Conservation (phyloP, 2,329 filamentous ascomycete species). For the Phyllosticta citribraziliensis region DNA sequence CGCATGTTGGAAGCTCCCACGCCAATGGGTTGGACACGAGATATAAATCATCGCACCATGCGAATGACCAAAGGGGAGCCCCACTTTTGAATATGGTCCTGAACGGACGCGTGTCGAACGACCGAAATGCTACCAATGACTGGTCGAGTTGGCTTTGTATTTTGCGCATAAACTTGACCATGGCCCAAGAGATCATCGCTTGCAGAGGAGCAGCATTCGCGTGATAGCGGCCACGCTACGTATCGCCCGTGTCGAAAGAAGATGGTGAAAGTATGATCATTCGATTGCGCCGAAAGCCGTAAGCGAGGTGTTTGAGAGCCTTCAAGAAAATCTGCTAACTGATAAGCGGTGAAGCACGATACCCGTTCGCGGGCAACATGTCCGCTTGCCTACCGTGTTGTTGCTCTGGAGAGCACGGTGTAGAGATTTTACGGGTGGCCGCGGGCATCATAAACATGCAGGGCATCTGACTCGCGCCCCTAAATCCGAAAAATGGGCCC, state of each 20-base stretch:
- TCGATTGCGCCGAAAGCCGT: neutral
- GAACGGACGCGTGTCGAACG: neutral
- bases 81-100: neutral
- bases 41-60: neutral
- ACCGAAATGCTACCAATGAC: neutral
- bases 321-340: neutral
- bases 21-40: neutral
- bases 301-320: neutral
- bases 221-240: neutral
- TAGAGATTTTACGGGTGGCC: neutral
- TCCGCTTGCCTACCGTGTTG: neutral
- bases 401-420: neutral
- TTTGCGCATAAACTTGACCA: neutral
- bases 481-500: neutral
- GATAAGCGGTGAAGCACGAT: neutral
- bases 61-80: neutral
- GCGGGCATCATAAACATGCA: neutral
- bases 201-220: neutral
- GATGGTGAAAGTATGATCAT: neutral
- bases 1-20: neutral
- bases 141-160: neutral
- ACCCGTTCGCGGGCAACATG: neutral
- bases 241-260: neutral
- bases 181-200: neutral
- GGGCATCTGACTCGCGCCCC: neutral